Evolutionary conservation across 2,329 filamentous ascomycete species (phyloP), one percentile per base, ranked within the genome.

Genomic region (Claviceps purpurea): DNA sequence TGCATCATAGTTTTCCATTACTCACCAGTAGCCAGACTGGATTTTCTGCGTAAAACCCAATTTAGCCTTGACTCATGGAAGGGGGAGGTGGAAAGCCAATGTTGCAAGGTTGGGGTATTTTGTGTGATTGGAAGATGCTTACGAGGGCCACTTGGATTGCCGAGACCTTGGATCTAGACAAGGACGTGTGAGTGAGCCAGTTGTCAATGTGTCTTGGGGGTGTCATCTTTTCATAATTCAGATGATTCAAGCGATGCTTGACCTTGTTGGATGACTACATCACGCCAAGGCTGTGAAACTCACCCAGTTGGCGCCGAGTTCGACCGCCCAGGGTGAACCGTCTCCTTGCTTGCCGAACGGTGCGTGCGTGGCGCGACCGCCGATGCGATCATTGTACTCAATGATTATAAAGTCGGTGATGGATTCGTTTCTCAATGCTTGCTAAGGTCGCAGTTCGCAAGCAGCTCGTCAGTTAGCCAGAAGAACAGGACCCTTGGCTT

Each of bases 261-360:
- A 34, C 1, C 3, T 34, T 34, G 30, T 11, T 34, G 8, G 10
- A 11, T 44, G 44, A 34, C 20, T 7, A 16, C 8, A 34, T 34
- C 40, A 38, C 40, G 7, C 22, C 18, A 5, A 39, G 14, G 11
- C 5, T 30, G 22, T 10, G 3, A n/a, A 16, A 48, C 54, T 26
- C 22, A 73, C 62, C 83, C 83, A 87, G 56, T 86, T 87, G 6
- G 83, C 82, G 2, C 83, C 83, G 0, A 83, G 66, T 61, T 86
- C 83, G 10, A 87, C 70, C 0, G 69, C 72, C 54, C 79, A 81
- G 0, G 77, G 73, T 0, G 73, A 68, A 0, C 78, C 78, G 39
- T 76, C 67, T 0, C 64, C 39, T 3, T 65, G 62, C 16, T 69
- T 65, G 4, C 81, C 81, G 58, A 85, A 84, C 0, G 70, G 67